Percentiles rank a stretch among this genome's conserved stretches.
These are phyloP conservation scores for Geotrichum candidum DNA, from an alignment of 1,139 yeast species.

Conservation along the genomic window DNA sequence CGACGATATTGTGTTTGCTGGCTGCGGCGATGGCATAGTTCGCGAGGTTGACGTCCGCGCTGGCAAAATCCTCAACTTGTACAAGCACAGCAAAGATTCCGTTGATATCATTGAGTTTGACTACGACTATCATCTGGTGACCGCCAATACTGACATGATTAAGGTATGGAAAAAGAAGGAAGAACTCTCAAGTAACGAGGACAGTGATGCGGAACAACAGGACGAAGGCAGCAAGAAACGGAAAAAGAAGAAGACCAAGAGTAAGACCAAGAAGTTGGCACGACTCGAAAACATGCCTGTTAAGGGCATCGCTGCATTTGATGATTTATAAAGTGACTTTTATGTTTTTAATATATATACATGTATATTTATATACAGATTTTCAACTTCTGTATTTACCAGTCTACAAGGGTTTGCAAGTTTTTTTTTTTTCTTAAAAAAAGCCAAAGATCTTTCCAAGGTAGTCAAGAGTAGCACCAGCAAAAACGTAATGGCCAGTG, in stretches of 20 bases:
- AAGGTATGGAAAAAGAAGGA: slow-evolving; percentile 55
- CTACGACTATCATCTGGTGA: slow-evolving; percentile 65
- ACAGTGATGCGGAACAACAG: slow-evolving; percentile 27
- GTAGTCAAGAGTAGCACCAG: slow-evolving; percentile 75
- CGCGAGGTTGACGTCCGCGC: slow-evolving; percentile 59
- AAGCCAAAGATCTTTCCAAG: slow-evolving; percentile 7
- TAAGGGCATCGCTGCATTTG: slow-evolving; percentile 16
- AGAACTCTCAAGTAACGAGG: slow-evolving; percentile 23
- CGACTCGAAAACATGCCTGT: slow-evolving; percentile 8
- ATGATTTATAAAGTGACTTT: slow-evolving; percentile 8
- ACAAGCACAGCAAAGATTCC: slow-evolving; percentile 56
- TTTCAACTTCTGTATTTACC: not conserved
- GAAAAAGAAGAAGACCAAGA: slow-evolving; percentile 39
- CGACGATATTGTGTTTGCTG: slow-evolving; percentile 73
- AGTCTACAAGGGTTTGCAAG: not conserved
- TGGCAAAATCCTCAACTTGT: slow-evolving; percentile 60
- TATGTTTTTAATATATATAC: not conserved
- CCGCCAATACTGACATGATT: slow-evolving; percentile 76
- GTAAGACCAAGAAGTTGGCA: slow-evolving; percentile 28
- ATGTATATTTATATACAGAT: not conserved
- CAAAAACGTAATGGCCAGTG: slow-evolving; percentile 74
- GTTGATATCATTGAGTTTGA: slow-evolving; percentile 82
- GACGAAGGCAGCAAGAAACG: slow-evolving; percentile 24
- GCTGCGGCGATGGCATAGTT: slow-evolving; percentile 76
- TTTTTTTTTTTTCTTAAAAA: not conserved